A percentile compares a stretch with the other conserved stretches of the same genome.
These are phyloP conservation scores for Boletellus ananas DNA, from an alignment of 768 basidiomycete species.

Conservation along the genomic window DNA sequence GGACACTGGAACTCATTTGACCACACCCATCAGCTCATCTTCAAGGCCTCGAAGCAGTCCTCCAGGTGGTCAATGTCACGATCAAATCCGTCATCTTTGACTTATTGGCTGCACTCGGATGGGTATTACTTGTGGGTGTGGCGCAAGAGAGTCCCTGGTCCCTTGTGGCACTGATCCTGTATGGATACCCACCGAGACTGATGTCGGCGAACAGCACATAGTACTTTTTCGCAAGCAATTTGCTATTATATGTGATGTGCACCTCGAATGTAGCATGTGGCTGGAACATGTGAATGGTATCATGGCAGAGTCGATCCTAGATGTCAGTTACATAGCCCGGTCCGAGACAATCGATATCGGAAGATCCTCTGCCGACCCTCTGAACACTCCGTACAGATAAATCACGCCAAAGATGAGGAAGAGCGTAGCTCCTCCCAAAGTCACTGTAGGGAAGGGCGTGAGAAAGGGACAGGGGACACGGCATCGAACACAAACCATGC, in stretches of 20 bases:
- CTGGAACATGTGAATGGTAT: constrained; percentile 2
- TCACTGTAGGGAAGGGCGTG: constrained; percentile 49
- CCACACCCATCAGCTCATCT: constrained; percentile 7
- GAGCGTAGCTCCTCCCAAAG: constrained; percentile 73
- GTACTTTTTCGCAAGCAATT: not conserved
- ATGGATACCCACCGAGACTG: not conserved
- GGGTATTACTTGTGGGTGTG: not conserved
- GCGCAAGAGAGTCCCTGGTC: not conserved
- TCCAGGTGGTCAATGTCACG: constrained; percentile 4
- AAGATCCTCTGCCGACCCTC: constrained; percentile 17
- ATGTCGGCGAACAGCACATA: too few species aligned
- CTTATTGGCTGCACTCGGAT: constrained; percentile 3
- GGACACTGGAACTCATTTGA: not conserved
- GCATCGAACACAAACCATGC: constrained; percentile 53
- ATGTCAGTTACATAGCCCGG: not conserved
- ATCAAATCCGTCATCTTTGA: not conserved
- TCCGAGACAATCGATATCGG: constrained; percentile 15
- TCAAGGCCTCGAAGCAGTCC: constrained; percentile 1
- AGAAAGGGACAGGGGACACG: not conserved
- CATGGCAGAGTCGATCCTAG: not conserved
- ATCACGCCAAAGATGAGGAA: constrained; percentile 82
- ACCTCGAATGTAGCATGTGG: not conserved
- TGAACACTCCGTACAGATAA: constrained; percentile 66
- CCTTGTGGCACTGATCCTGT: too few species aligned
- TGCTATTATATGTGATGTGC: not conserved